Evolutionary conservation across 2,329 filamentous ascomycete genomes (phyloP).

Genomic region (Scytalidium lignicola): DNA sequence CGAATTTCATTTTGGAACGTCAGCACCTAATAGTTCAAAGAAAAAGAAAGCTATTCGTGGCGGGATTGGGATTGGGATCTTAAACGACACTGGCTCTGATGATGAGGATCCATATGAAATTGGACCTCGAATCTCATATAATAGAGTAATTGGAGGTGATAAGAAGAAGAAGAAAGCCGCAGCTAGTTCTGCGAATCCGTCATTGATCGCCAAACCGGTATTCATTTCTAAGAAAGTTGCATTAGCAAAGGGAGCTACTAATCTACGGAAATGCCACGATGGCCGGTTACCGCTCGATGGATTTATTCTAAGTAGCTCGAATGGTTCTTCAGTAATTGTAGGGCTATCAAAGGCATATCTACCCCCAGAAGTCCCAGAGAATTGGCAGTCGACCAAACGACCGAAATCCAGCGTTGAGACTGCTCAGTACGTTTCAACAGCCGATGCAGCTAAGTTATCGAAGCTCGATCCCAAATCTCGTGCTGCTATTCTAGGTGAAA

Average conservation of each 20-base stretch:
- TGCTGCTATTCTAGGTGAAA: slow-evolving; percentile 76
- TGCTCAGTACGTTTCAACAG: slow-evolving; percentile 56
- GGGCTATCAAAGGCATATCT: slow-evolving; percentile 45
- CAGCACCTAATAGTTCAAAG: slow-evolving; percentile 29
- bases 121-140: slow-evolving; percentile 86
- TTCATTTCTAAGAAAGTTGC: slow-evolving; percentile 66
- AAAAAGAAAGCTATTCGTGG: slow-evolving; percentile 50
- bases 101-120: slow-evolving; percentile 93
- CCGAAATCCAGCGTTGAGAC: slow-evolving; percentile 29
- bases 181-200: slow-evolving; percentile 55
- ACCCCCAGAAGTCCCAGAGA: slow-evolving; percentile 63
- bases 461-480: slow-evolving; percentile 70
- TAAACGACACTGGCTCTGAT: slow-evolving; percentile 92
- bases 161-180: slow-evolving; percentile 70
- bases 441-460: slow-evolving; percentile 74
- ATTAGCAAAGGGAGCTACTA: slow-evolving; percentile 34
- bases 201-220: slow-evolving; percentile 61
- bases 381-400: slow-evolving; percentile 64
- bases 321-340: slow-evolving; percentile 41
- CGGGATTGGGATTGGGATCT: slow-evolving; percentile 79
- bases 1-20: slow-evolving; percentile 19
- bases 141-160: slow-evolving; percentile 71
- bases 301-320: slow-evolving; percentile 63
- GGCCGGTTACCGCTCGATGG: slow-evolving; percentile 74
- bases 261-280: slow-evolving; percentile 72